Evolutionary conservation across 1,139 yeast species (phyloP), one percentile per base, ranked within the genome.

Genomic region (Yamadazyma trypodendri): DNA sequence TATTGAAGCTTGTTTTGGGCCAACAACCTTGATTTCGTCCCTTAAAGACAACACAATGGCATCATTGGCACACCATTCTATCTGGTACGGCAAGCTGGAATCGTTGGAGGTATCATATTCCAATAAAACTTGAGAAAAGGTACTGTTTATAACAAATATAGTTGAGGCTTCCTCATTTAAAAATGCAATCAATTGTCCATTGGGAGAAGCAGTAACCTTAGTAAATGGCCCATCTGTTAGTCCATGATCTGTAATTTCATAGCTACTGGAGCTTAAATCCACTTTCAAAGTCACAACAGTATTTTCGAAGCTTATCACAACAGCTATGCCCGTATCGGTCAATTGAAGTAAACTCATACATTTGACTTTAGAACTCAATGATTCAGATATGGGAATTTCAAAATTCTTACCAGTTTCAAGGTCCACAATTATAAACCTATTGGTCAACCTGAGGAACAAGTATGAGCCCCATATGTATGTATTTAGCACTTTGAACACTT

Each of bases 31-130:
- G 17, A 88, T 53, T 40, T 84, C 90, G 47, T 84, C 94, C 4
- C 73, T 66, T 42, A 75, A 70, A 0, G 81, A 65, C 23, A 79
- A 32, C 0, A 80, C 81, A 1, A 89, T 79, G 0, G 94, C 88
- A 62, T 88, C 96, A 49, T 83, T 81, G 0, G 92, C 88, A 58
- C 96, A 86, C 97, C 97, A 90, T 42, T 72, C 73, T 10, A 87
- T 62, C 44, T 75, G 75, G 28, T 59, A 53, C 1, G 71, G 59
- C 52, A 70, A 15, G 34, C 61, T 46, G 30, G 68, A 58, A 44
- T 63, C 72, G 42, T 57, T 61, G 16, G 65, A 54, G 1, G 67
- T 58, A 39, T 69, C 70, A 39, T 76, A 75, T 38, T 78, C 81
- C 25, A 79, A 62, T n/a, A 83, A 58, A 3, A 72, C 67, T 32